Conservation (phyloP, 2,329 filamentous ascomycete genomes). For the Talaromyces sp. region DNA sequence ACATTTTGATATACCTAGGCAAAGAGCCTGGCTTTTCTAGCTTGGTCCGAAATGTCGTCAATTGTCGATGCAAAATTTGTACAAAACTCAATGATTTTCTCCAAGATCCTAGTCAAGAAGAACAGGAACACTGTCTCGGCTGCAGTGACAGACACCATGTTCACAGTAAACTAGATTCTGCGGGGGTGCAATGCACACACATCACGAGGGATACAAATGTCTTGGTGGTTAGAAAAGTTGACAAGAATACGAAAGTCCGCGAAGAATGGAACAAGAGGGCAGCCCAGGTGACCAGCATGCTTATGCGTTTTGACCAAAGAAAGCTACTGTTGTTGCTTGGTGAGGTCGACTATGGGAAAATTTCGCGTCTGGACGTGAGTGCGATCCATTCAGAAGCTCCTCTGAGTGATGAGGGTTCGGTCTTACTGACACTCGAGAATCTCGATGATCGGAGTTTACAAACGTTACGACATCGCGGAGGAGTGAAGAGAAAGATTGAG, state of each 20-base stretch:
- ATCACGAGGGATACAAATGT: background rate
- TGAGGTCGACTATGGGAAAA: too few relatives aligned
- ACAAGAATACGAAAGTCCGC: background rate
- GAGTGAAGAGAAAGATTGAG: background rate
- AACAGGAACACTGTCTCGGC: background rate
- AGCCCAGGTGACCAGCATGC: background rate
- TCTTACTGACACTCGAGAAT: too few relatives aligned
- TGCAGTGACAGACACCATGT: background rate
- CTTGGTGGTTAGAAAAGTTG: background rate
- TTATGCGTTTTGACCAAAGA: background rate
- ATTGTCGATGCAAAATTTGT: background rate
- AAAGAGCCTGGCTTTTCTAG: background rate
- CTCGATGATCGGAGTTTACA: too few relatives aligned
- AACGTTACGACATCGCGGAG: background rate
- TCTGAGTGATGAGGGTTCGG: too few relatives aligned
- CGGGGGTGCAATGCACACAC: background rate
- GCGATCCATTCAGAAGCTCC: background rate
- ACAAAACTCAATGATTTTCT: background rate
- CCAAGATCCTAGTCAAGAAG: background rate
- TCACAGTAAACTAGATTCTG: background rate
- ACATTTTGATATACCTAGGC: background rate
- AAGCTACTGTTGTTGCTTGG: background rate
- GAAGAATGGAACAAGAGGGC: background rate
- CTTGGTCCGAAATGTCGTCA: background rate
- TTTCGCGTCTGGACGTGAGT: background rate